Conservation (phyloP, 768 basidiomycete genomes). For the Rhodotorula taiwanensis region DNA sequence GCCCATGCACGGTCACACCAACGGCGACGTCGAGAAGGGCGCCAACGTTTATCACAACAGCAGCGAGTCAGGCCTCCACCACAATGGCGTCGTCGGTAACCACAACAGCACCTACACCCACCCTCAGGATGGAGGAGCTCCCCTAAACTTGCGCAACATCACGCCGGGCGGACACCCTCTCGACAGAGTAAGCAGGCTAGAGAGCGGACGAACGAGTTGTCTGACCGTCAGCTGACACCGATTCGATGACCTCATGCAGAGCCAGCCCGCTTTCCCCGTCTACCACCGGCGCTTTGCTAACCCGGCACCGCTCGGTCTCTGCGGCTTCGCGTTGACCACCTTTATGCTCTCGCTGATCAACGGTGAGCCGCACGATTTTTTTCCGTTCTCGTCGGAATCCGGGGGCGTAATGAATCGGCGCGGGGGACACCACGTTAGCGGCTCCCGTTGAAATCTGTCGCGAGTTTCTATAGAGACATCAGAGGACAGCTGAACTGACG, state of each 20-base stretch:
- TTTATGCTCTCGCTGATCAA: slow-evolving; percentile 42
- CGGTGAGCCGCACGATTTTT: background rate
- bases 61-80: too few species aligned
- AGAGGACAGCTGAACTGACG: background rate
- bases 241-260: background rate
- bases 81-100: too few species aligned
- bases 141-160: slow-evolving; percentile 27
- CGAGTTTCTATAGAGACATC: background rate
- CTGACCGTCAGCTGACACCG: background rate
- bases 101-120: too few species aligned
- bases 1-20: too few species aligned
- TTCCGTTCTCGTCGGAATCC: too few species aligned
- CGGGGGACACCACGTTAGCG: too few species aligned
- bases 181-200: background rate
- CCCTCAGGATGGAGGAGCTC: slow-evolving; percentile 29
- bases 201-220: too few species aligned
- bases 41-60: too few species aligned
- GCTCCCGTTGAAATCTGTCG: background rate
- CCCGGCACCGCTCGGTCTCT: slow-evolving; percentile 34
- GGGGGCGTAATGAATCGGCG: too few species aligned
- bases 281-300: slow-evolving; percentile 40
- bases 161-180: slow-evolving; percentile 30
- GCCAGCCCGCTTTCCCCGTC: slow-evolving; percentile 41
- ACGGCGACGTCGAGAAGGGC: too few species aligned
- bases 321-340: slow-evolving; percentile 43